These are phyloP conservation scores for Athelia psychrophila DNA, from an alignment of 1,284 basidiomycete genomes.

Conservation along the genomic window DNA sequence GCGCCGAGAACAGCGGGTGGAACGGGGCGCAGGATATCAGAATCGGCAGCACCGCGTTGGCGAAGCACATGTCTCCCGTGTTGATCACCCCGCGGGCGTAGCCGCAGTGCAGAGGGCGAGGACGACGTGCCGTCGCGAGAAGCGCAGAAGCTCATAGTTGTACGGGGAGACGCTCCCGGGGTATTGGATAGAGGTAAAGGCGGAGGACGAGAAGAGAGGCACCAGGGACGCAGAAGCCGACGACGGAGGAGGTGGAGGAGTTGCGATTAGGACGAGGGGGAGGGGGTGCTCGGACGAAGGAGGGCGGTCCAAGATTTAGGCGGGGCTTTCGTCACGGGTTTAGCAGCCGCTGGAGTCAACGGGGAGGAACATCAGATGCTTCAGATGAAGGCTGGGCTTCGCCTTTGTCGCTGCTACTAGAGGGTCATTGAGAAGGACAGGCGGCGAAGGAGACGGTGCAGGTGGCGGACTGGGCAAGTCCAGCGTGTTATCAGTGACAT, in stretches of 20 bases:
- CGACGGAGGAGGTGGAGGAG: slow-evolving; percentile 63
- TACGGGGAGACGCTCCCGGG: too few relatives aligned
- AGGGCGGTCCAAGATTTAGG: slow-evolving; percentile 80
- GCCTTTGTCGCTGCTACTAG: background rate
- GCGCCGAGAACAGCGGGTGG: slow-evolving; percentile 72
- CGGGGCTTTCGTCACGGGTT: slow-evolving; percentile 27
- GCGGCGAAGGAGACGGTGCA: slow-evolving; percentile 24
- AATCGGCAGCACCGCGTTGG: slow-evolving; percentile 91
- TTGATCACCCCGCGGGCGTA: slow-evolving; percentile 84
- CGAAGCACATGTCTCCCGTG: slow-evolving; percentile 97
- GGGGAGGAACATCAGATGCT: slow-evolving; percentile 24
- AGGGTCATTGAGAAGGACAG: background rate
- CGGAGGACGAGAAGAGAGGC: slow-evolving; percentile 21
- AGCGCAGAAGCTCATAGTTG: slow-evolving; percentile 57
- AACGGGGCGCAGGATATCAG: slow-evolving; percentile 90
- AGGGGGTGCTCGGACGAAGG: slow-evolving; percentile 47
- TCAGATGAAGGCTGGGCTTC: slow-evolving; percentile 12
- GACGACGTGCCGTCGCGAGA: slow-evolving; percentile 46
- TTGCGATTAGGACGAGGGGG: slow-evolving; percentile 37
- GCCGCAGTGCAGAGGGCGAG: slow-evolving; percentile 31
- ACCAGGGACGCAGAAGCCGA: slow-evolving; percentile 68
- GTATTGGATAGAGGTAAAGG: slow-evolving; percentile 26
- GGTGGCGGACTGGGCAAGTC: slow-evolving; percentile 44
- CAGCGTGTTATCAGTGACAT: slow-evolving; percentile 52
- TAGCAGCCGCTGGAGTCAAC: slow-evolving; percentile 22